Conservation (phyloP, 768 basidiomycete species). For the Tephrocybe sp. region DNA sequence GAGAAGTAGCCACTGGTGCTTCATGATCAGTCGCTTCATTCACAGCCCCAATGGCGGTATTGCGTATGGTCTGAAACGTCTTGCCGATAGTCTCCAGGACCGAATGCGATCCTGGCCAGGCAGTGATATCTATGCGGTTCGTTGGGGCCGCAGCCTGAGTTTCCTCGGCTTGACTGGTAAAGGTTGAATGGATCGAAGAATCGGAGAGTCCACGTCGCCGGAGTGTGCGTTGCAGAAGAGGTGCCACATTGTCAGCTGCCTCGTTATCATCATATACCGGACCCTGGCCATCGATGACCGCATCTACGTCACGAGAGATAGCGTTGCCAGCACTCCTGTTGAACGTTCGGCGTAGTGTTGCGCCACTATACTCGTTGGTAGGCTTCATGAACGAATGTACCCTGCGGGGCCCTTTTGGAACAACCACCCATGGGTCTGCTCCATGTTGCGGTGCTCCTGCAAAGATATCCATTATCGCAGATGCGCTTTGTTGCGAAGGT, state of each 20-base stretch:
- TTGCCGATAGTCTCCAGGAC: conserved; percentile 53
- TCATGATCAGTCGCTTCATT: not conserved
- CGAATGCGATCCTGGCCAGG: conserved; percentile 40
- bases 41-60: conserved; percentile 19
- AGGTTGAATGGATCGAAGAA: conserved; percentile 89
- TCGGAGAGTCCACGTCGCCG: conserved; percentile 84
- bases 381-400: conserved; percentile 27
- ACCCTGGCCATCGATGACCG: conserved; percentile 61
- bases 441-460: conserved; percentile 73
- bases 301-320: conserved; percentile 72
- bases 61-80: conserved; percentile 49
- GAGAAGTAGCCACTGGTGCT: conserved; percentile 17
- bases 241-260: conserved; percentile 36
- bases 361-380: conserved; percentile 4
- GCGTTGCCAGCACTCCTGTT: conserved; percentile 20
- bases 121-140: not conserved
- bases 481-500: conserved; percentile 5
- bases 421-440: conserved; percentile 71
- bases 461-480: conserved; percentile 81
- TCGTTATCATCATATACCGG: conserved; percentile 33
- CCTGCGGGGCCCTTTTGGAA: conserved; percentile 39
- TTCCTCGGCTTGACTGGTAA: conserved; percentile 52
- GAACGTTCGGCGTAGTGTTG: conserved; percentile 16
- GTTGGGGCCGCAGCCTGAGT: conserved; percentile 6
- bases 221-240: conserved; percentile 66